These are phyloP conservation scores for Musa itinerans DNA, from an alignment of 176 grass and related monocot genomes.

Conservation along the genomic window DNA sequence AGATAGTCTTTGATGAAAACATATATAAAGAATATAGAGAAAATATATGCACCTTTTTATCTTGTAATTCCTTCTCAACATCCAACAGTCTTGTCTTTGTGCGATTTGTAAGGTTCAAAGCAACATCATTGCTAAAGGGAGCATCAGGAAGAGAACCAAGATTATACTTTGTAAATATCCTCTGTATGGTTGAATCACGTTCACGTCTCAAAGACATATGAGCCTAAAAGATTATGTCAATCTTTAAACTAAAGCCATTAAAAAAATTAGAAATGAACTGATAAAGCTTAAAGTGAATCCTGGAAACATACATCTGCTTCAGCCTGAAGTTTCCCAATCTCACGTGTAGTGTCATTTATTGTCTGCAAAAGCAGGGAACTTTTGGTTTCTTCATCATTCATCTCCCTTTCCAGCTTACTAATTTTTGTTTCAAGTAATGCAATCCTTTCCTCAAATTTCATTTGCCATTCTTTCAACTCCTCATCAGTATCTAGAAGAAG, in stretches of 20 bases:
- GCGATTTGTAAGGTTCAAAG: conserved; percentile 54
- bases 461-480: conserved; percentile 90
- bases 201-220: conserved; percentile 43
- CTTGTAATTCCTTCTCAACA: conserved; percentile 73
- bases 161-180: conserved; percentile 66
- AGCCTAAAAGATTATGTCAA: conserved; percentile 56
- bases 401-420: conserved; percentile 66
- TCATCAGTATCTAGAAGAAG: conserved; percentile 68
- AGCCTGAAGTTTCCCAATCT: conserved; percentile 84
- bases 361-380: conserved; percentile 27
- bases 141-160: conserved; percentile 57
- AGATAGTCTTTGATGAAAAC: no score
- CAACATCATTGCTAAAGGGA: conserved; percentile 65
- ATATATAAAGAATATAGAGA: background rate
- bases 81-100: conserved; percentile 46
- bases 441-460: conserved; percentile 95
- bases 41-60: conserved; percentile 65
- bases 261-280: background rate
- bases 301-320: conserved; percentile 68
- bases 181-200: conserved; percentile 61
- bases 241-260: conserved; percentile 9
- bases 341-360: conserved; percentile 37
- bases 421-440: conserved; percentile 61
- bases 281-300: conserved; percentile 15
- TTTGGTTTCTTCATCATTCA: conserved; percentile 53